Conservation (phyloP, 306 rosid species). For the Glycine tomentella region DNA sequence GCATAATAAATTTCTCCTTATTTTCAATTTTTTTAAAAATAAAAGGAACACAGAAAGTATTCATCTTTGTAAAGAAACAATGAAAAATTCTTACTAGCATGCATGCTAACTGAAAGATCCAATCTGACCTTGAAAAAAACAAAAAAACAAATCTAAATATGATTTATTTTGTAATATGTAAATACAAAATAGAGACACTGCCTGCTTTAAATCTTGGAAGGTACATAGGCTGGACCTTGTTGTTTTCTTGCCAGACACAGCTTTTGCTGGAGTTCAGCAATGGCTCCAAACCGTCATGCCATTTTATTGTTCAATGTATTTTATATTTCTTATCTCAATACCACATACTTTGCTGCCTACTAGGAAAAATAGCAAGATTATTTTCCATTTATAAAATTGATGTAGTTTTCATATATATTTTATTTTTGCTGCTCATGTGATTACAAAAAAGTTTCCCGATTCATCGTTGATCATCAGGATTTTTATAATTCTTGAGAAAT, state of each 20-base stretch:
- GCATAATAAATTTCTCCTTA: too few species aligned
- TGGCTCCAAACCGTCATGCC: background rate
- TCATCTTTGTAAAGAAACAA: background rate
- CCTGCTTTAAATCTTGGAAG: constrained; percentile 11
- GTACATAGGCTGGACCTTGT: constrained; percentile 8
- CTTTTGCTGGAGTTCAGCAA: constrained; percentile 19
- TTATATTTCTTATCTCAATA: constrained; percentile 11
- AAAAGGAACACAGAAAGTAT: background rate
- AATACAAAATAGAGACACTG: background rate
- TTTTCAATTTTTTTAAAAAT: too few species aligned
- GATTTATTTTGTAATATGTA: background rate
- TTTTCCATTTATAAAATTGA: background rate
- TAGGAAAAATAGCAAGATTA: background rate
- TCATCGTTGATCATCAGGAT: too few species aligned
- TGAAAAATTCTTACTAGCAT: background rate
- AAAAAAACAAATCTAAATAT: constrained; percentile 13
- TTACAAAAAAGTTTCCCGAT: too few species aligned
- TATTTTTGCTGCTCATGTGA: too few species aligned
- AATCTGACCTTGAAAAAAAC: background rate
- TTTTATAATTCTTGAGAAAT: too few species aligned
- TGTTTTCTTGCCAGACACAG: constrained; percentile 10
- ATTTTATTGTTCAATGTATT: background rate
- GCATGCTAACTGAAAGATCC: background rate
- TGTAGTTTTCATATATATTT: background rate
- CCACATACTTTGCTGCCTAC: background rate